Base-by-base conservation (phyloP, 2,329 filamentous ascomycete species). In the Aspergillus neotritici region DNA sequence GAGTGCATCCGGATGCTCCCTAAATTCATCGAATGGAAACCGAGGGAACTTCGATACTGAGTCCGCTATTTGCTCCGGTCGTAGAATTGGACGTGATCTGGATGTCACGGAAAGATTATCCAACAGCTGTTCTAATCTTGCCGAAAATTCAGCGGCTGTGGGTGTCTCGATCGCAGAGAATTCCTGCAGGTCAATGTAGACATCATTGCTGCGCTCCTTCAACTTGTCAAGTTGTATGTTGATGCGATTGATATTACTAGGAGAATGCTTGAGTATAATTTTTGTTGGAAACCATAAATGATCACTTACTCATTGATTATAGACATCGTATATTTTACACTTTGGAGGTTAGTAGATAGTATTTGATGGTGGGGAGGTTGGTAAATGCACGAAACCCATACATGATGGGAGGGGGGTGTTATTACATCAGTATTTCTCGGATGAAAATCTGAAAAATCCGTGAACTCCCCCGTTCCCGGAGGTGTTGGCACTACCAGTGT, bases 91-190 rank as follows among this genome's bases (percentile, higher is more conserved):
- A 40, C 77, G 75, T 4, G 82, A 79, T 3, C 80, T 79, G 1
- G 83, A 79, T 2, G 80, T 80, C 4, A 83, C 80, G 14, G 86
- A 90, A 11, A 94, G 68, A 3, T 80, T 73, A 63, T 84, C 83
- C 56, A 87, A 79, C 42, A 89, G 78, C 44, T 69, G 71, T 52
- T 89, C 77, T 31, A 94, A 70, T 41, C 82, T 74, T 3, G 58
- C 50, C 40, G 63, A 79, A 28, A 49, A 51, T 29, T 52, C 33
- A 16, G 30, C 34, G 12, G 38, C 21, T 25, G 21, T 8, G 48
- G 17, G 32, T 31, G 44, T 57, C 51, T 25, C 21, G 21, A 25
- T 25, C 21, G 9, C 7, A 48, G 63, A 69, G 35, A 44, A 30
- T 7, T 51, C 51, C 11, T 48, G 5, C 28, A 46, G 46, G 30